Evolutionary conservation across 352 stramenopile genomes (phyloP), one percentile per base, ranked within the genome.

Genomic region (Phytophthora cryptogea): DNA sequence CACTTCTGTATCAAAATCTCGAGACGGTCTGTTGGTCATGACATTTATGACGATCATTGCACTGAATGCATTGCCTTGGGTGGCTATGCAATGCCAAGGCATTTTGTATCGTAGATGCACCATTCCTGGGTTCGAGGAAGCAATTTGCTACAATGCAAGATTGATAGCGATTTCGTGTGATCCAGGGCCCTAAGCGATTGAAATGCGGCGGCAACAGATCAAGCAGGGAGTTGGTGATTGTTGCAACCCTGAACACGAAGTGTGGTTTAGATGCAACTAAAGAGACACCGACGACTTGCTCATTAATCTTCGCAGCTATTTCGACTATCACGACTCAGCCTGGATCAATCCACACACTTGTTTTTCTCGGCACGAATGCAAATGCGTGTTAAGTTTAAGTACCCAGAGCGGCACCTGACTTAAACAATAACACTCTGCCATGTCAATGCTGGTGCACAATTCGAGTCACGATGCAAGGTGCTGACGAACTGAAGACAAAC

Each of bases 111-210:
- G 32, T 26, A 39, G 28, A 31, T 58, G 50, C 28, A 8, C 16
- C 16, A 16, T 47, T 28, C 17, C 50, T 23, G 50, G 50, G 3
- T 40, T 30, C 13, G 27, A 40, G 23, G 51, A 51, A 30, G 40
- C 40, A 10, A 59, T 59, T 41, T 59, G 52, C 31, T 52, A 59
- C 32, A 59, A 51, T 23, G 20, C 30, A 1, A 32, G 52, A 36
- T 43, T 49, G 8, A 52, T 52, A 10, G 42, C 16, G 7, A 46
- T 46, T 13, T 46, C 40, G 17, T 46, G 40, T 30, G 17, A 46
- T 14, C 8, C 40, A 11, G 40, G 40, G 5, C 40, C 40, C 5
- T 30, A 31, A 14, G 20, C 40, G 8, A 46, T 46, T 14, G 20
- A 6, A n/a, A 60, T 60, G 42, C 10, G 42, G 10, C 42, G 23